Percentiles rank a stretch among this genome's conserved stretches.
phyloP scores from a whole-genome alignment of 1,284 basidiomycete species.

The Exobasidium cylindrosporum region DNA sequence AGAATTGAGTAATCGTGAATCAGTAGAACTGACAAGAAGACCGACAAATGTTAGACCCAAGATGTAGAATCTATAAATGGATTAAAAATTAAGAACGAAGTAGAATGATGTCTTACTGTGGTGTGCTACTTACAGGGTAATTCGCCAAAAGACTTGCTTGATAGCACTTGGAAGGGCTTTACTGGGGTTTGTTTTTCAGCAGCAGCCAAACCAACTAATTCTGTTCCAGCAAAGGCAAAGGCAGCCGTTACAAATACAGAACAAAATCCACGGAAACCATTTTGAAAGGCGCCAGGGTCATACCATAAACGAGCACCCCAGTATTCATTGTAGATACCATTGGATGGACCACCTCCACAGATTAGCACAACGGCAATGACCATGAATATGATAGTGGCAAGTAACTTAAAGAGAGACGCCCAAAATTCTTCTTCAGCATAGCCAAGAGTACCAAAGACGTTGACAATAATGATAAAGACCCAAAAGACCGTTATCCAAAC shows the following conservation, averaged over 20 bases:
- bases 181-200: conserved; percentile 62
- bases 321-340: conserved; percentile 31
- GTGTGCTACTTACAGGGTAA: too few relatives aligned
- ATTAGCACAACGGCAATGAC: conserved; percentile 50
- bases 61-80: conserved; percentile 61
- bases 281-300: conserved; percentile 47
- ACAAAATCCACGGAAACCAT: conserved; percentile 53
- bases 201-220: conserved; percentile 66
- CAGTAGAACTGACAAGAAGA: conserved; percentile 58
- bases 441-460: conserved; percentile 50
- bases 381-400: conserved; percentile 50
- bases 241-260: conserved; percentile 48
- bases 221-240: conserved; percentile 50
- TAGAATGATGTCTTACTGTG: too few relatives aligned
- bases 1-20: conserved; percentile 35
- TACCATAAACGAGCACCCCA: conserved; percentile 47
- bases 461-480: conserved; percentile 39
- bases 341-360: conserved; percentile 39
- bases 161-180: conserved; percentile 59
- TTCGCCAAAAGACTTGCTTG: conserved; percentile 59
- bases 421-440: conserved; percentile 51
- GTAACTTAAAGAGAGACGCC: conserved; percentile 47
- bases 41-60: conserved; percentile 64
- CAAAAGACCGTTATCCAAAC: conserved; percentile 47
- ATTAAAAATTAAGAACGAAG: too few relatives aligned